These are phyloP conservation scores for Geopyxis carbonaria DNA, from an alignment of 495 filamentous ascomycete species.

Conservation along the genomic window DNA sequence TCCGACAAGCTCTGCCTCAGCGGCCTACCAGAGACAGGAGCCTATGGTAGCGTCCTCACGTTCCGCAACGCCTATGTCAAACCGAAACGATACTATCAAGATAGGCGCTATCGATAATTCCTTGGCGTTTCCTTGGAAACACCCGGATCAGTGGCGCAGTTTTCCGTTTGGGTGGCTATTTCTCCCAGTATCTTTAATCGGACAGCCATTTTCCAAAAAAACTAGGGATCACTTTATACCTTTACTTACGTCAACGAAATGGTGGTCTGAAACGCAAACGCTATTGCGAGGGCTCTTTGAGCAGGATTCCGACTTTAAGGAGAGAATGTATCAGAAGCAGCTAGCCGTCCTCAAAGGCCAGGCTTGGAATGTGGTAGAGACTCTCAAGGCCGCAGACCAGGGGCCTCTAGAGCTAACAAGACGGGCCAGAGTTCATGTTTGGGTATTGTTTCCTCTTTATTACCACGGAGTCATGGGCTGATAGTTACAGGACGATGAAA, in stretches of 20 bases:
- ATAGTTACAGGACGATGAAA: constrained; percentile 52
- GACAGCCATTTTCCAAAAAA: constrained; percentile 83
- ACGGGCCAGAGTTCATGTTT: constrained; percentile 79
- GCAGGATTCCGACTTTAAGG: constrained; percentile 88
- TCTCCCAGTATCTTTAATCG: constrained; percentile 87
- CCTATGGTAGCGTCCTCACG: constrained; percentile 54
- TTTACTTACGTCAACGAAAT: constrained; percentile 75
- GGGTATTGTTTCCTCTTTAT: constrained; percentile 29
- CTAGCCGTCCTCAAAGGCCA: constrained; percentile 99
- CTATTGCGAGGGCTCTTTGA: constrained; percentile 69
- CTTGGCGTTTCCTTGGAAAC: constrained; percentile 97
- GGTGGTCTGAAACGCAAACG: constrained; percentile 92
- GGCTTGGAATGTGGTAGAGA: constrained; percentile 97
- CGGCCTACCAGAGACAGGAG: constrained; percentile 63
- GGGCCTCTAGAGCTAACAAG: constrained; percentile 86
- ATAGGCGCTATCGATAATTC: constrained; percentile 97
- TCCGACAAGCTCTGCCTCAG: constrained; percentile 32
- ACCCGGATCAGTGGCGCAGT: constrained; percentile 80
- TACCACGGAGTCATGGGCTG: background rate
- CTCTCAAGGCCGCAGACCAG: constrained; percentile 77
- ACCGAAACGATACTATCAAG: constrained; percentile 42
- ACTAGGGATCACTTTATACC: constrained; percentile 89
- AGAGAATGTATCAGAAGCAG: constrained; percentile 91
- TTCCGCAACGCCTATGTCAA: constrained; percentile 39
- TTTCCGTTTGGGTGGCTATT: constrained; percentile 99